These are phyloP conservation scores for Cercospora beticola DNA, from an alignment of 2,329 filamentous ascomycete species.

Conservation along the genomic window DNA sequence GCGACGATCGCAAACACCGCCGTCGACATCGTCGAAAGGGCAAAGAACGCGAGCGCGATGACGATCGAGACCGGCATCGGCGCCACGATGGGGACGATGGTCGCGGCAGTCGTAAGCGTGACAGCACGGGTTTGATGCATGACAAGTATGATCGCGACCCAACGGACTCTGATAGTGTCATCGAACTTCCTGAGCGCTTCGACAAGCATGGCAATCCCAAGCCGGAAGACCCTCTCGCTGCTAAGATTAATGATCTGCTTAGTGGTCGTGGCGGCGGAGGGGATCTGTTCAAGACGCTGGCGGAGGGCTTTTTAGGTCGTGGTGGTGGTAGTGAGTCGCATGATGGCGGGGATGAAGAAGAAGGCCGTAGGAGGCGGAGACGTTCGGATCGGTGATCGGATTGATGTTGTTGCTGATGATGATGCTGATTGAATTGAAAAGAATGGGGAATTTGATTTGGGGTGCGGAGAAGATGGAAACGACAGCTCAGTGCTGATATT, in stretches of 20 bases:
- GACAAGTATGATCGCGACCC: slow-evolving; percentile 32
- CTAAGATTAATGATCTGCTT: slow-evolving; percentile 36
- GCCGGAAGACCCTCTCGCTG: slow-evolving; percentile 31
- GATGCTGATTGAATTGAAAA: neutral
- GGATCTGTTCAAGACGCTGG: slow-evolving; percentile 31
- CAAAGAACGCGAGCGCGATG: slow-evolving; percentile 22
- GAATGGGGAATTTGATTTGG: neutral
- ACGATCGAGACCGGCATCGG: slow-evolving; percentile 12
- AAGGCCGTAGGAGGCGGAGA: slow-evolving; percentile 24
- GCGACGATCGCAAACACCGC: slow-evolving; percentile 25
- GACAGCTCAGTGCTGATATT: neutral
- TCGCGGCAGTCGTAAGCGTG: slow-evolving; percentile 17
- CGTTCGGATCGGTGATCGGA: slow-evolving; percentile 18
- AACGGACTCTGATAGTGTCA: slow-evolving; percentile 34
- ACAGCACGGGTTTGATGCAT: slow-evolving; percentile 26
- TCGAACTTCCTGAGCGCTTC: slow-evolving; percentile 41
- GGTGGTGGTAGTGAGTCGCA: slow-evolving; percentile 9
- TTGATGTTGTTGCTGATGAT: neutral
- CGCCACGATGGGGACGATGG: slow-evolving; percentile 11
- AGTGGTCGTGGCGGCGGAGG: slow-evolving; percentile 33
- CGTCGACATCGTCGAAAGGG: slow-evolving; percentile 21
- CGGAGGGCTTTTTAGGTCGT: slow-evolving; percentile 24
- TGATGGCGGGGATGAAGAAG: slow-evolving; percentile 18
- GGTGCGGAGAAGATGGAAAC: neutral
- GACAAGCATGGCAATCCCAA: slow-evolving; percentile 39